Conservation (phyloP, 2,329 filamentous ascomycete species). For the Ceratocystis harringtonii region DNA sequence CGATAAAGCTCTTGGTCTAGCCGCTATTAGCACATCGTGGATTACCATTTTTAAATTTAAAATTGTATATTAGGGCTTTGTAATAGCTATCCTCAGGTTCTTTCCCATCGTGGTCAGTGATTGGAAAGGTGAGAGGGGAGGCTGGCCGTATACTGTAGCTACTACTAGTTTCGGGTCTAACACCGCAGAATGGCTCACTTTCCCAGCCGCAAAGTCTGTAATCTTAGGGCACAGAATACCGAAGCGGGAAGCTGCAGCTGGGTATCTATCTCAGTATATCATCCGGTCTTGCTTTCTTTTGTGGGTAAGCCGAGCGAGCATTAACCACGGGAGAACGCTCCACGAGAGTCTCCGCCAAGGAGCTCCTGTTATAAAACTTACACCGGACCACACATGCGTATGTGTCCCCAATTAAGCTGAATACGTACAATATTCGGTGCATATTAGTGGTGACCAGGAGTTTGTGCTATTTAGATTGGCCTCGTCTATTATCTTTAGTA, state of each 20-base stretch:
- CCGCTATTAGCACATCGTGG: neutral
- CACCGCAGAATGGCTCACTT: neutral
- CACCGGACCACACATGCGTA: neutral
- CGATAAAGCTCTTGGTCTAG: neutral
- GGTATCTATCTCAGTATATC: too few species aligned
- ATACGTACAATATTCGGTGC: too few species aligned
- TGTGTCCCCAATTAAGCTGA: neutral
- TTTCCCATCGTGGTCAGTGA: neutral
- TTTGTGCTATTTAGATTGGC: too few species aligned
- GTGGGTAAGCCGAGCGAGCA: neutral
- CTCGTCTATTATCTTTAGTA: too few species aligned
- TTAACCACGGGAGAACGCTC: too few species aligned
- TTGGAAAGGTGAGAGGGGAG: neutral
- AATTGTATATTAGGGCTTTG: neutral
- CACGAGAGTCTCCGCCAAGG: too few species aligned
- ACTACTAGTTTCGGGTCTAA: neutral
- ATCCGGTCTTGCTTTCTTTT: neutral
- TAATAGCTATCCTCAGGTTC: neutral
- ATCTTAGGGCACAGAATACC: neutral
- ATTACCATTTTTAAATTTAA: neutral
- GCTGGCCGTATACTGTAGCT: neutral
- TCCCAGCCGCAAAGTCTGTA: too few species aligned
- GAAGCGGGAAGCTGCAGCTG: too few species aligned
- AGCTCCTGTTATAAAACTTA: too few species aligned
- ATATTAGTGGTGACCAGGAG: too few species aligned